Base-by-base conservation (phyloP, 768 basidiomycete genomes). In the Boletus bicolor region DNA sequence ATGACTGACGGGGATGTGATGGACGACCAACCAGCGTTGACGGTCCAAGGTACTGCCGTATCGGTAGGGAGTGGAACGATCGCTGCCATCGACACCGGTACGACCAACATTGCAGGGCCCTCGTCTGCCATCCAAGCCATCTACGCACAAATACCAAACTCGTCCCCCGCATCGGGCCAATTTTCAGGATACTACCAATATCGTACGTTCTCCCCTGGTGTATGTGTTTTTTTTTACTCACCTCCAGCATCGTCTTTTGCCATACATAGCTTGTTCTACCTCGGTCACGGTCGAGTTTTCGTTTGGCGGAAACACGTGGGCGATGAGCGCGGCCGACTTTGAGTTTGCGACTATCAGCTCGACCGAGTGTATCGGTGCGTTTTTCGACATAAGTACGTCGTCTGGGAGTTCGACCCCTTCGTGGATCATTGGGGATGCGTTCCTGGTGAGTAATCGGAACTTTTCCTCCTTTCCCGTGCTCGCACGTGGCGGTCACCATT, bases 71-170 rank as follows among this genome's bases (percentile, higher is more conserved):
- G 50, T 0, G 65, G 69, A 7, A 30, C 58, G n/a, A 55, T 64
- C 39, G 77, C 75, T 19, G 83, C 80, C 28, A 84, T 85, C 54
- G 83, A 85, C 55, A 84, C 82, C 3, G 83, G 83, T 30, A 85
- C 83, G 2, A 85, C 84, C 26, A 73, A 85, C 55, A 77, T 85
- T 39, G 82, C 75, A 10, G 84, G 77, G 0, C 83, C 83, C 0
- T 15, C 72, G 4, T 56, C 55, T 11, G 65, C 70, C n/a, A 72
- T 82, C 17, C 28, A 60, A 35, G 65, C 67, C 10, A 72, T 85
- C 55, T 84, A 77, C 57, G 68, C 72, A 11, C 72, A 76, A 51
- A 79, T 85, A 56, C 69, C 75, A n/a, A 71, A 72, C 19, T 71
- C 80, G 1, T 55, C 64, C 12, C 65, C 75, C 1, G 72, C 75